Evolutionary conservation across 2,329 filamentous ascomycete genomes (phyloP).

Genomic region (Fusarium keratoplasticum): DNA sequence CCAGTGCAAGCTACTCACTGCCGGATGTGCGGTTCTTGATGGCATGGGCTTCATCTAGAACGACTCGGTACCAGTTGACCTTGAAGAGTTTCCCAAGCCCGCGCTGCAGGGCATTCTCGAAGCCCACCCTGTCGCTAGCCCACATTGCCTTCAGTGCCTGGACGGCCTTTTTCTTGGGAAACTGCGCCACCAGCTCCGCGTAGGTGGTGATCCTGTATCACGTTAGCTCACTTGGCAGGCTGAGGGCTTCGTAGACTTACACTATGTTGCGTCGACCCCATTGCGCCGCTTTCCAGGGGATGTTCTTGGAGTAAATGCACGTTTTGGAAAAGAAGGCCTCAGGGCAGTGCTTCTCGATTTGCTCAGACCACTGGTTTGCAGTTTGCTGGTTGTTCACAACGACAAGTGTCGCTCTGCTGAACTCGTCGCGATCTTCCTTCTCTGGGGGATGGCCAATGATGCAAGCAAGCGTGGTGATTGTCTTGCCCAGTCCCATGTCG

Average conservation of each 20-base stretch:
- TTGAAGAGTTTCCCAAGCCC: conserved; percentile 30
- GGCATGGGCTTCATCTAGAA: conserved; percentile 67
- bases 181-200: conserved; percentile 38
- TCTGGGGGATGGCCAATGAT: conserved; percentile 69
- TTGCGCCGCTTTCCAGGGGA: background rate
- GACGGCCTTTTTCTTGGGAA: background rate
- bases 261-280: background rate
- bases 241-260: background rate
- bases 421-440: conserved; percentile 50
- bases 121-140: conserved; percentile 25
- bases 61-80: conserved; percentile 60
- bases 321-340: background rate
- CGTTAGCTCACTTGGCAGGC: background rate
- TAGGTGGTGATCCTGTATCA: conserved; percentile 47
- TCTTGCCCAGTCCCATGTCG: conserved; percentile 75
- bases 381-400: conserved; percentile 43
- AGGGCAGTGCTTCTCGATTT: conserved; percentile 44
- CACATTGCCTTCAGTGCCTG: background rate
- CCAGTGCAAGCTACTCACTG: conserved; percentile 37
- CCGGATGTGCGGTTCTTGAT: conserved; percentile 62
- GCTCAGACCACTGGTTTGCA: conserved; percentile 44
- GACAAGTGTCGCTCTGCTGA: conserved; percentile 51
- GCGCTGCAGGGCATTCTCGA: conserved; percentile 56
- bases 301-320: conserved; percentile 22
- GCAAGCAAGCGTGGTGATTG: conserved; percentile 80